phyloP scores from a whole-genome alignment of 345 rosid genomes.

The Euphorbia pulcherrima region DNA sequence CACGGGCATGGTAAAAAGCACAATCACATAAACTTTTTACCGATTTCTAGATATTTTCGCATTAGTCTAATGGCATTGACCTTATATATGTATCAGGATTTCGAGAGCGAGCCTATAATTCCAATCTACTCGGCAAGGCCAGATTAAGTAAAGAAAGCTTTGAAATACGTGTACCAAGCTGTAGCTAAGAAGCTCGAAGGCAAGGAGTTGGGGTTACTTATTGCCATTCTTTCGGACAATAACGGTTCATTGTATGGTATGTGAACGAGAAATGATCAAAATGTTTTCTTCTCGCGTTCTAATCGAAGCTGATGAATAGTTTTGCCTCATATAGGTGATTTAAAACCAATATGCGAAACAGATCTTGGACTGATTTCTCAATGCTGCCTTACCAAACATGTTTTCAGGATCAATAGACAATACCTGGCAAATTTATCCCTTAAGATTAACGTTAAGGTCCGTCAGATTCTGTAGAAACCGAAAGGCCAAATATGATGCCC shows the following conservation, averaged over 20 bases:
- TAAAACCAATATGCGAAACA: constrained; percentile 46
- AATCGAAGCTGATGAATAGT: neutral
- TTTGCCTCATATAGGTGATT: constrained; percentile 26
- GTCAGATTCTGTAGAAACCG: constrained; percentile 6
- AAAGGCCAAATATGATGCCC: too few relatives aligned
- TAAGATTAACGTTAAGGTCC: constrained; percentile 47
- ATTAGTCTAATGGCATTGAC: neutral
- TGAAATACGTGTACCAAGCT: constrained; percentile 29
- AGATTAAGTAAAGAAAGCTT: constrained; percentile 35
- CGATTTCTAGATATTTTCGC: neutral
- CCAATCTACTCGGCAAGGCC: constrained; percentile 37
- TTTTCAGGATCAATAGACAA: constrained; percentile 35
- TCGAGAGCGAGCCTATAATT: constrained; percentile 33
- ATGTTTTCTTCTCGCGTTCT: neutral
- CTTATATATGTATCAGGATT: constrained; percentile 28
- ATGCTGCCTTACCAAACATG: constrained; percentile 43
- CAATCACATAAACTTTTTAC: neutral
- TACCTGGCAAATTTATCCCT: constrained; percentile 41
- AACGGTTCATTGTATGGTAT: constrained; percentile 47
- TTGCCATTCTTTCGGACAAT: constrained; percentile 40
- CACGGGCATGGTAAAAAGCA: constrained; percentile 38
- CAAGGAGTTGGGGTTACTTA: constrained; percentile 39
- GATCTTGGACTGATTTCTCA: constrained; percentile 44
- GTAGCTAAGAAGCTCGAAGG: constrained; percentile 34
- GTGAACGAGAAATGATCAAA: too few relatives aligned